Percentiles rank a stretch among this genome's conserved stretches.
These are phyloP conservation scores for Blattamonas nauphoetae DNA, from an alignment of 78 protist species.

Conservation along the genomic window DNA sequence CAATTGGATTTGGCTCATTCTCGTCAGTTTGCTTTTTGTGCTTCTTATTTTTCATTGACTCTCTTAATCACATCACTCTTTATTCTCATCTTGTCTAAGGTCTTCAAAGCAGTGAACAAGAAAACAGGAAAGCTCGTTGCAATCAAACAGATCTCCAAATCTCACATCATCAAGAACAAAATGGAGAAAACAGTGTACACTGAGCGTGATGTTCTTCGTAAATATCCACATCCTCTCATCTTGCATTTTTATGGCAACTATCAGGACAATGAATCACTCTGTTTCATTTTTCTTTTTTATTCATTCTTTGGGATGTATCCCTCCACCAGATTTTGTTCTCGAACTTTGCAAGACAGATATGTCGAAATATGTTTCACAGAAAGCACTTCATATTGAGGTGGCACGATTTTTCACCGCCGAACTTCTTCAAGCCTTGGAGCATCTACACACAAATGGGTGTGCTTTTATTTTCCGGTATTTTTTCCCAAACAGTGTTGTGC, in stretches of 20 bases:
- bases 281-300: too few relatives aligned
- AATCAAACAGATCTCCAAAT: background rate
- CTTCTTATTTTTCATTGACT: too few relatives aligned
- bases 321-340: background rate
- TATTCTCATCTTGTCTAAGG: background rate
- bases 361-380: background rate
- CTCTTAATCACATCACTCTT: too few relatives aligned
- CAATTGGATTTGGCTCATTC: background rate
- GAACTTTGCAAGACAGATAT: background rate
- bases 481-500: background rate
- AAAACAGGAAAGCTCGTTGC: background rate
- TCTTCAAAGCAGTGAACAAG: background rate
- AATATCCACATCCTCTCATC: background rate
- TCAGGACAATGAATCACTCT: background rate
- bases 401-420: background rate
- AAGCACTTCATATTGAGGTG: background rate
- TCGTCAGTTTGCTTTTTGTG: background rate
- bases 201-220: background rate
- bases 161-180: background rate
- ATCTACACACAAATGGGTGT: background rate
- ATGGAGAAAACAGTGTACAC: background rate
- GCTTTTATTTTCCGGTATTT: background rate
- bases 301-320: too few relatives aligned
- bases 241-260: background rate
- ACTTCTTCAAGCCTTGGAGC: background rate